Conservation (phyloP, 768 basidiomycete genomes). For the Suillus luteus region DNA sequence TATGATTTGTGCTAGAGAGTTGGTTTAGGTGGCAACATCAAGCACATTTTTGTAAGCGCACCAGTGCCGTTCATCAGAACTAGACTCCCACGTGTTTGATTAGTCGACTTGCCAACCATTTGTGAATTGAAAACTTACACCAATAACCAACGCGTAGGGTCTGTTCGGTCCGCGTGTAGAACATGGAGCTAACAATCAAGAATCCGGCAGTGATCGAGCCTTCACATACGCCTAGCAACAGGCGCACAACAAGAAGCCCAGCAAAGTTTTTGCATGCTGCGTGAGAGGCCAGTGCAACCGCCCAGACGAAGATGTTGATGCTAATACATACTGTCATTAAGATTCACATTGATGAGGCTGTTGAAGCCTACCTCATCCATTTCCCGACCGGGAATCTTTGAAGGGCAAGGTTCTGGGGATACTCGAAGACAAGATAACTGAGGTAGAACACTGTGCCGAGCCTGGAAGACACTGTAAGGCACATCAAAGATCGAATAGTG, state of each 20-base stretch:
- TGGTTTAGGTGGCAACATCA: background rate
- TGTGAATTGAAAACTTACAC: constrained; percentile 46
- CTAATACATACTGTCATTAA: constrained; percentile 32
- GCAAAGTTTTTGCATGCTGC: constrained; percentile 69
- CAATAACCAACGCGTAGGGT: constrained; percentile 66
- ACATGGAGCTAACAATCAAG: constrained; percentile 71
- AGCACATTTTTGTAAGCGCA: constrained; percentile 25
- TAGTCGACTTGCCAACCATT: background rate
- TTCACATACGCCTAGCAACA: constrained; percentile 71
- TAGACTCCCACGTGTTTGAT: constrained; percentile 20
- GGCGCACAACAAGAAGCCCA: constrained; percentile 60
- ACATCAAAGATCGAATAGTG: background rate
- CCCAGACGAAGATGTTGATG: constrained; percentile 64
- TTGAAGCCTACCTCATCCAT: constrained; percentile 62
- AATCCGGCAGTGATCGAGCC: constrained; percentile 66
- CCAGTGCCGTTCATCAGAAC: constrained; percentile 72
- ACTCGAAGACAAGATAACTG: constrained; percentile 57
- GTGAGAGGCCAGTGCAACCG: constrained; percentile 53
- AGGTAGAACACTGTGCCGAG: constrained; percentile 70
- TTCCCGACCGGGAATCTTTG: constrained; percentile 71
- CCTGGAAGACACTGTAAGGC: background rate
- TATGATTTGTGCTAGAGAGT: constrained; percentile 57
- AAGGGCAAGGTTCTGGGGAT: constrained; percentile 65
- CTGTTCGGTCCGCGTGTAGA: constrained; percentile 66
- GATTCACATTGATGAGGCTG: background rate